Evolutionary conservation across 495 filamentous ascomycete species (phyloP).

Genomic region (Symbiotaphrina buchneri): DNA sequence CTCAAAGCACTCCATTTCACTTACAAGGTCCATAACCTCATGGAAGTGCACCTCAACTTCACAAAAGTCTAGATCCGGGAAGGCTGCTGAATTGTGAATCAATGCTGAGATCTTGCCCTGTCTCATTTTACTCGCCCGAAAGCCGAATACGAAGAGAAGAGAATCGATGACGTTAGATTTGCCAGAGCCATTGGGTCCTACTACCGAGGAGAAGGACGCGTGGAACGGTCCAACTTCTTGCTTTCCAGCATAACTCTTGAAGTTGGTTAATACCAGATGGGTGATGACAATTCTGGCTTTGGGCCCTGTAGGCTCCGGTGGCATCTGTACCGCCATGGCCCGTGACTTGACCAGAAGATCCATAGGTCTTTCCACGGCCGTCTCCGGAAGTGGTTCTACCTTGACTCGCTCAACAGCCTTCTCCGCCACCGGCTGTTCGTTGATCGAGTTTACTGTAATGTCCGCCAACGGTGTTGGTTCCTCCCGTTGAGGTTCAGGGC

Average conservation of each 20-base stretch:
- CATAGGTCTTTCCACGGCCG: conserved; percentile 70
- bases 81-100: conserved; percentile 84
- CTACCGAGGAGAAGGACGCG: conserved; percentile 93
- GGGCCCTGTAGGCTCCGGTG: conserved; percentile 38
- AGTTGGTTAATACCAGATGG: conserved; percentile 74
- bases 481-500: conserved; percentile 28
- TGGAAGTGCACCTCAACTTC: conserved; percentile 93
- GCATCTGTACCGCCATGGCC: conserved; percentile 34
- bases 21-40: conserved; percentile 63
- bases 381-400: conserved; percentile 36
- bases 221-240: conserved; percentile 96
- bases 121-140: conserved; percentile 96
- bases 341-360: conserved; percentile 85
- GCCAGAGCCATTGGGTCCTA: conserved; percentile 91
- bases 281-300: conserved; percentile 79
- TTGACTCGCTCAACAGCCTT: conserved; percentile 42
- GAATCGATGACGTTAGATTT: conserved; percentile 99
- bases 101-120: conserved; percentile 96
- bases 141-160: conserved; percentile 91
- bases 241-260: conserved; percentile 93
- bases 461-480: conserved; percentile 51
- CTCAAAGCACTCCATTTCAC: no score
- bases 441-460: conserved; percentile 50
- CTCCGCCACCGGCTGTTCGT: conserved; percentile 23
- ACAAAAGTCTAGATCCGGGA: conserved; percentile 67